These are phyloP conservation scores for Sarocladiaceae sp. DNA, from an alignment of 2,329 filamentous ascomycete species.

Conservation along the genomic window DNA sequence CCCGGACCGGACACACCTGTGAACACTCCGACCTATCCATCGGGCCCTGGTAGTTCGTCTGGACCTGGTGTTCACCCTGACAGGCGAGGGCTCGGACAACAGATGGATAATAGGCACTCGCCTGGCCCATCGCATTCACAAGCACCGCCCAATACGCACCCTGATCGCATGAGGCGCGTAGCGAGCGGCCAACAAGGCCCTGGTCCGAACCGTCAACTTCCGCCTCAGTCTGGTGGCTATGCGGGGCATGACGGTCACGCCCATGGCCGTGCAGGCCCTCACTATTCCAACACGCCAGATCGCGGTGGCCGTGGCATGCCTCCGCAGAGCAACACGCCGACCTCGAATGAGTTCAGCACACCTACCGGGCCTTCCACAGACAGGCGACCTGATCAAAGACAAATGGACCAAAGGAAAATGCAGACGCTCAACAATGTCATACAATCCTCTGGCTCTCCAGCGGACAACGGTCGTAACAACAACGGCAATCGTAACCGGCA, in stretches of 20 bases:
- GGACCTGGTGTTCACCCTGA: conserved; percentile 41
- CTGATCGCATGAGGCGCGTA: not conserved
- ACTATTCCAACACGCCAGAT: not conserved
- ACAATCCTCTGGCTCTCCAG: not conserved
- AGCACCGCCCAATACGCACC: not conserved
- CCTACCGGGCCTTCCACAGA: not conserved
- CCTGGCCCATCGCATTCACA: not conserved
- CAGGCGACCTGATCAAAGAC: conserved; percentile 1
- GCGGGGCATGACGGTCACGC: not conserved
- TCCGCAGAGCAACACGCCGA: not conserved
- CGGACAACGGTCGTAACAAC: conserved; percentile 21
- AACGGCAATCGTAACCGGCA: conserved; percentile 28
- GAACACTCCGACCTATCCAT: not conserved
- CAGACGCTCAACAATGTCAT: conserved; percentile 6
- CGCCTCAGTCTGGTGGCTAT: not conserved
- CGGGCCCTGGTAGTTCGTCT: conserved; percentile 5
- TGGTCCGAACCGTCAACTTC: not conserved
- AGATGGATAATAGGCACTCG: conserved; percentile 3
- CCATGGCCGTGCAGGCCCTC: not conserved
- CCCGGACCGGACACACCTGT: conserved; percentile 4
- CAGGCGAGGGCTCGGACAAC: conserved; percentile 25
- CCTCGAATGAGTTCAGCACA: not conserved
- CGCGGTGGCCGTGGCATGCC: not conserved
- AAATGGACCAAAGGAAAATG: conserved; percentile 7
- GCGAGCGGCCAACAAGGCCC: conserved; percentile 1